phyloP scores from a whole-genome alignment of 192 early-diverging fungal genomes.

The Linnemannia elongata region DNA sequence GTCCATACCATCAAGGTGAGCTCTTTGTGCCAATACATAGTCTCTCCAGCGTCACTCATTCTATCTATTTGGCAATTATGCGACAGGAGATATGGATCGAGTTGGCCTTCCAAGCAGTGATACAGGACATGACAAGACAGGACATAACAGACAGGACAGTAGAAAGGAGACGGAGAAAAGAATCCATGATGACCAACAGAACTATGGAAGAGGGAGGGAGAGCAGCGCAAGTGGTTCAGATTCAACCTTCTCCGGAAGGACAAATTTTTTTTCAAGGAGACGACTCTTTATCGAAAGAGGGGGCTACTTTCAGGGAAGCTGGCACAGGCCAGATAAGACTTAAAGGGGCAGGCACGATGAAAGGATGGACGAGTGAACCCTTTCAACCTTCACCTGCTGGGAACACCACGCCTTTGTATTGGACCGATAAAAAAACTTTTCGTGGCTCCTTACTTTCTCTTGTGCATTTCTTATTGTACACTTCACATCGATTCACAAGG shows the following conservation, averaged over 20 bases:
- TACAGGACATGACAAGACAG: background rate
- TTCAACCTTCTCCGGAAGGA: background rate
- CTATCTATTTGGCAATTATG: background rate
- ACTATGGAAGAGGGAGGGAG: background rate
- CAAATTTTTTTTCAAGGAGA: conserved; percentile 12
- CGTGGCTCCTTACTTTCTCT: background rate
- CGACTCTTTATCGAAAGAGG: background rate
- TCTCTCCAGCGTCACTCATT: background rate
- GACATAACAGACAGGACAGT: background rate
- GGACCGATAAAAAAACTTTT: background rate
- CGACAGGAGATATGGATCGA: background rate
- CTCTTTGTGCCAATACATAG: background rate
- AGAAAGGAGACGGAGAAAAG: background rate
- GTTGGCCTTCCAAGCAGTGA: background rate
- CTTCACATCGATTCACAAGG: background rate
- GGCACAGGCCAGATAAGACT: background rate
- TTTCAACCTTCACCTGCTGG: background rate
- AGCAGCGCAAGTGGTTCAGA: background rate
- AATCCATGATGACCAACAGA: background rate
- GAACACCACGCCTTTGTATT: background rate
- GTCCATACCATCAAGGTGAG: conserved; percentile 92
- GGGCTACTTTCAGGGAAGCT: background rate
- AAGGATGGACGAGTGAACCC: conserved; percentile 1
- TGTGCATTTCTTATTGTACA: background rate
- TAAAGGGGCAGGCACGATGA: background rate